Evolutionary conservation across 1,284 basidiomycete genomes (phyloP).

Genomic region (Boletus hoseneyae): DNA sequence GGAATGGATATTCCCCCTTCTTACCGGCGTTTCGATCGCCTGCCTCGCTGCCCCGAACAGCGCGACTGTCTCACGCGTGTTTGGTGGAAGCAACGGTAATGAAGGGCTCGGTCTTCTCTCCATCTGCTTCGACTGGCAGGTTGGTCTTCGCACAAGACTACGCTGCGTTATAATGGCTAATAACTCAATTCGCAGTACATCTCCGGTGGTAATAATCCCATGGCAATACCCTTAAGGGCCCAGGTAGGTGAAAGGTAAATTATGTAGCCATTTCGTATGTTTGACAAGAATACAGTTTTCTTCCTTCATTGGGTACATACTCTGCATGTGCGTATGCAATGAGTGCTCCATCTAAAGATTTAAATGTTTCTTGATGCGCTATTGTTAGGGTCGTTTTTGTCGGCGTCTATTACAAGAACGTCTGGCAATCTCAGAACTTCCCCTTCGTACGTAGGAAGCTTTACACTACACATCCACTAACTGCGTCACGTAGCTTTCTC

Average conservation of each 20-base stretch:
- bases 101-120: constrained; percentile 25
- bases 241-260: constrained; percentile 25
- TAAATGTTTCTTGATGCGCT: constrained; percentile 1
- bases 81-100: too few species aligned
- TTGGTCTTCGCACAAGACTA: constrained; percentile 7
- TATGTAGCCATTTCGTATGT: too few species aligned
- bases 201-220: constrained; percentile 38
- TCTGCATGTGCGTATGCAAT: constrained; percentile 40
- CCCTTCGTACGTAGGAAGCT: constrained; percentile 40
- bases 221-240: constrained; percentile 44
- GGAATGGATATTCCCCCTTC: too few species aligned
- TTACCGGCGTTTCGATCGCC: too few species aligned
- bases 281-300: constrained; percentile 33
- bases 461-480: background rate
- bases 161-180: background rate
- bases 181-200: constrained; percentile 38
- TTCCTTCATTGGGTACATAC: constrained; percentile 39
- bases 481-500: constrained; percentile 36
- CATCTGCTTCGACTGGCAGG: constrained; percentile 57
- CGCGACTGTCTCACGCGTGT: too few species aligned
- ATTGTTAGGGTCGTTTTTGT: constrained; percentile 39
- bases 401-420: constrained; percentile 42
- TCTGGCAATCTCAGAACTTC: constrained; percentile 47
- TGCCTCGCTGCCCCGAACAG: too few species aligned
- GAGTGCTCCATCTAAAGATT: background rate